Base-by-base conservation (phyloP, 2,329 filamentous ascomycete species). In the Rutstroemia sp. region DNA sequence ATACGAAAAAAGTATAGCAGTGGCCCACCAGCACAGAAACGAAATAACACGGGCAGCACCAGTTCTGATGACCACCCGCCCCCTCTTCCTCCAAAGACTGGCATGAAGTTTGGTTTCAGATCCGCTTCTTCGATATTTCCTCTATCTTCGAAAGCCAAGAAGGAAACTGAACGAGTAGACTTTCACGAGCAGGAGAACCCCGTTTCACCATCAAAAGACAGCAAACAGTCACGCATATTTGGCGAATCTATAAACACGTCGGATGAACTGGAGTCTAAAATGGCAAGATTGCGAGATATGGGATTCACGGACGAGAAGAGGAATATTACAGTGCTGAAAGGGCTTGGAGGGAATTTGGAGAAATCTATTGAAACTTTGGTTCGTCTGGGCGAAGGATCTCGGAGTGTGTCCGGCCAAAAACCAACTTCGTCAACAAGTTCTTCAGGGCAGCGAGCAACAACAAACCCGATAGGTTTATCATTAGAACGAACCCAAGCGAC, bases 1-100 rank as follows among this genome's bases (percentile, higher is more conserved):
- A 96, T 99, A 64, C 81, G 92, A 59, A 86, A 92, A 68, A 99
- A 99, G 72, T 99, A 99, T 72, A 84, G 92, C 69, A 84, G 67
- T 23, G 61, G 58, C 86, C 64, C 76, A 14, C 77, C 82, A 61
- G 74, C 70, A 45, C 73, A 69, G 63, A 74, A 69, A 36, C 73
- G 69, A 44, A 81, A 64, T 30, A 61, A 68, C 50, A 67, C 66
- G 46, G 66, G 66, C 51, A 78, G 76, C 61, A 73, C 74, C n/a
- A 73, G 72, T 49, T 78, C 78, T 12, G 80, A 84, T 61, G 82
- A 85, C 5, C 59, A 63, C 44, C 54, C 64, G 34, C 79, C 83
- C 12, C 83, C 83, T 16, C 80, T 83, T 6, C 71, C 84, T 23
- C 83, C 83, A 4, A 84, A 83, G 34, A 62, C 80, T 58, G 84